Evolutionary conservation across 2,329 filamentous ascomycete genomes (phyloP).

Genomic region (Penicillium sp.): DNA sequence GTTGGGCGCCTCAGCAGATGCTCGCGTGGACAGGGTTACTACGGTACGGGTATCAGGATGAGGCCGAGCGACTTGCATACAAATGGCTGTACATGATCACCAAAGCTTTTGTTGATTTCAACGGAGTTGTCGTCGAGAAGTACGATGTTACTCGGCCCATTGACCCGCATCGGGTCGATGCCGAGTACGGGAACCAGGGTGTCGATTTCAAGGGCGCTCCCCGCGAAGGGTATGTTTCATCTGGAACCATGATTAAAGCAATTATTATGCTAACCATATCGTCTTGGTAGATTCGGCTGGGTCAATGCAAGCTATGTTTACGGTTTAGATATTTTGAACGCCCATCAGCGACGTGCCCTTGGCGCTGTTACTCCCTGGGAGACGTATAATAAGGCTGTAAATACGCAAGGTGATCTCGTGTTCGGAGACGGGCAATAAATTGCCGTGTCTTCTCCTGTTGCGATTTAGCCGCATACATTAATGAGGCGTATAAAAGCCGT

Average conservation of each 20-base stretch:
- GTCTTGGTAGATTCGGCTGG: conserved; percentile 80
- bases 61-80: conserved; percentile 88
- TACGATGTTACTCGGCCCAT: conserved; percentile 92
- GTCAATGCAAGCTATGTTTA: conserved; percentile 98
- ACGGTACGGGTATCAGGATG: conserved; percentile 88
- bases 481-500: not conserved
- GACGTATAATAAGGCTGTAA: conserved; percentile 72
- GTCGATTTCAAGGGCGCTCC: conserved; percentile 94
- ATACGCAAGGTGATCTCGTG: conserved; percentile 34
- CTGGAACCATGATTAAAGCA: conserved; percentile 12
- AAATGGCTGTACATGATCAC: conserved; percentile 99
- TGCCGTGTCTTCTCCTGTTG: not conserved
- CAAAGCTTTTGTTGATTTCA: conserved; percentile 97
- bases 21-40: conserved; percentile 92
- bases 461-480: not conserved
- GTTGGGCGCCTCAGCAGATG: conserved; percentile 99
- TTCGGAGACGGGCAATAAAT: not conserved
- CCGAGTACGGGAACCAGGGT: conserved; percentile 97
- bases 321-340: conserved; percentile 84
- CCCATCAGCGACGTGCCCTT: conserved; percentile 86
- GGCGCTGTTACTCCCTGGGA: conserved; percentile 88
- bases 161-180: conserved; percentile 91
- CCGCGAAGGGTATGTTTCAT: conserved; percentile 80
- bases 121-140: conserved; percentile 97
- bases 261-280: conserved; percentile 11